Percentiles rank a stretch among this genome's conserved stretches.
phyloP scores from a whole-genome alignment of 208 protist species.

The Novymonas esmeraldas region DNA sequence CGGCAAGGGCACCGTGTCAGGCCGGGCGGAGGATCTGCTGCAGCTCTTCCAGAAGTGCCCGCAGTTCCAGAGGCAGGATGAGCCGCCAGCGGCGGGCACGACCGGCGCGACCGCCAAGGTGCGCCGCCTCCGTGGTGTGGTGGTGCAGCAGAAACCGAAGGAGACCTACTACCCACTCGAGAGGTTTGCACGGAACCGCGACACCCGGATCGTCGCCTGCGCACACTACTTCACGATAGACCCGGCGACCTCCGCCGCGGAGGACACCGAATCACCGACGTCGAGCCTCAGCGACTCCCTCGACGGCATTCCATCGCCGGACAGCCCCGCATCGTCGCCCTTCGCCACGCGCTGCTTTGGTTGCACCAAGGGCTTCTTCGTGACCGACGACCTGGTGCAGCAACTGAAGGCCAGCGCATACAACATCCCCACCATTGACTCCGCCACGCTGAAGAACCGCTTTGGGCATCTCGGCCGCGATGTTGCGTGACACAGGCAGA shows the following conservation, averaged over 20 bases:
- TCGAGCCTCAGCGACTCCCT: no score
- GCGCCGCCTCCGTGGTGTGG: neutral
- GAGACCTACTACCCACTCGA: slow-evolving; percentile 2
- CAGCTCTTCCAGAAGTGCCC: neutral
- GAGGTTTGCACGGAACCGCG: slow-evolving; percentile 11
- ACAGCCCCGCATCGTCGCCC: no score
- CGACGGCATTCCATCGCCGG: no score
- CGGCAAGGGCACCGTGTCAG: neutral
- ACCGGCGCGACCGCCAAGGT: neutral
- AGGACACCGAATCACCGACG: neutral
- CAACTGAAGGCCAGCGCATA: slow-evolving; percentile 18
- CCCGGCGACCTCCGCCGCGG: neutral
- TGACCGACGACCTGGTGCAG: slow-evolving; percentile 12
- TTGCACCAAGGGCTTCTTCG: neutral
- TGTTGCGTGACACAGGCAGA: no score
- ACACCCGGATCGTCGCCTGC: slow-evolving; percentile 14
- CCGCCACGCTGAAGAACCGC: neutral
- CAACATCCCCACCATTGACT: slow-evolving; percentile 10
- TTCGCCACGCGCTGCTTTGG: neutral
- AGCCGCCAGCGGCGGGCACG: neutral
- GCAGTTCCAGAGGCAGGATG: neutral
- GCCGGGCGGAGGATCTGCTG: neutral
- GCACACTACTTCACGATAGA: slow-evolving; percentile 11
- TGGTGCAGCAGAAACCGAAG: neutral
- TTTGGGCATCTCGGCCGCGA: slow-evolving; percentile 6